Conservation (phyloP, 768 basidiomycete genomes). For the Tylopilus sp. region DNA sequence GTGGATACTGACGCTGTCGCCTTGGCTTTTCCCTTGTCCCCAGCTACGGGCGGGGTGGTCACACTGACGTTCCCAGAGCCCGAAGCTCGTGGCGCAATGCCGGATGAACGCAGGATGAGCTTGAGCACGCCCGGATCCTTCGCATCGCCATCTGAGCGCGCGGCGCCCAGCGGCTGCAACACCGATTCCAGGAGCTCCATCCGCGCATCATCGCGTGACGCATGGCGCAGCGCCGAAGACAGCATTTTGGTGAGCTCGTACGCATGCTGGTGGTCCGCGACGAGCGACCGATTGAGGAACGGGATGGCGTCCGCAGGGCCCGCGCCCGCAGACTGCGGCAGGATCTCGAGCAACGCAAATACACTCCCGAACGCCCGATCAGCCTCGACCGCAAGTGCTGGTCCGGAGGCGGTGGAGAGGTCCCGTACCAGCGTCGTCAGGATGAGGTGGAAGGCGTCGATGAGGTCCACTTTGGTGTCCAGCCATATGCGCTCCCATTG, state of each 20-base stretch:
- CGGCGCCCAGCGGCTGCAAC: constrained; percentile 39
- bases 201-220: constrained; percentile 53
- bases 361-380: constrained; percentile 57
- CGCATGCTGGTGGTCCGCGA: constrained; percentile 69
- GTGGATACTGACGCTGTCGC: constrained; percentile 14
- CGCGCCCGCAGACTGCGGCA: constrained; percentile 18
- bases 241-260: constrained; percentile 58
- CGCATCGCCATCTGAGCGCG: constrained; percentile 8
- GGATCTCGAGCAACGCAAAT: constrained; percentile 53
- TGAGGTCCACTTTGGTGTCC: constrained; percentile 65
- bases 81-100: constrained; percentile 34
- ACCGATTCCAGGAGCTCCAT: constrained; percentile 54
- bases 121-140: constrained; percentile 56
- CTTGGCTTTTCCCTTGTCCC: constrained; percentile 43
- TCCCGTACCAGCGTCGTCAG: constrained; percentile 48
- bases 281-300: constrained; percentile 64
- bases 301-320: constrained; percentile 35
- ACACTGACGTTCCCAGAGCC: constrained; percentile 22
- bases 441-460: constrained; percentile 67
- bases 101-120: constrained; percentile 61
- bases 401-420: constrained; percentile 42
- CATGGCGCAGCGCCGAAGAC: constrained; percentile 39
- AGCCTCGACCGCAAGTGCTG: constrained; percentile 41
- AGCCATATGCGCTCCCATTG: constrained; percentile 74
- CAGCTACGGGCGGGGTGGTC: constrained; percentile 28